A percentile compares a stretch with the other conserved stretches of the same genome.
Evolutionary conservation across 495 filamentous ascomycete genomes (phyloP).

Genomic region (Aspergillus homomorphus): DNA sequence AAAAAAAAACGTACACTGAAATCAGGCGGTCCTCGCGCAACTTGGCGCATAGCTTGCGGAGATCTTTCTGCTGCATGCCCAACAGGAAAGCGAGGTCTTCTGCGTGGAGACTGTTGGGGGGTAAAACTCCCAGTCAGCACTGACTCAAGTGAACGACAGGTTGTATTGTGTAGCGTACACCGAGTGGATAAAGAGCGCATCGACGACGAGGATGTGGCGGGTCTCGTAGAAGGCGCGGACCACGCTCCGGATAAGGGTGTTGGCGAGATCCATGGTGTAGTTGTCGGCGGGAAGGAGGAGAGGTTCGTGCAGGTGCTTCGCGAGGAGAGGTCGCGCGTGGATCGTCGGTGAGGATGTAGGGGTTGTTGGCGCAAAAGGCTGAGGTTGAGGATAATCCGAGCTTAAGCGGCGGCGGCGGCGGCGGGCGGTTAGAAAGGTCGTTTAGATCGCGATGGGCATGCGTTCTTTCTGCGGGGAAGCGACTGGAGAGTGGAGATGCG

Average conservation of each 20-base stretch:
- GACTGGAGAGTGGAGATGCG: neutral
- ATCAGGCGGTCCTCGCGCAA: conserved; percentile 84
- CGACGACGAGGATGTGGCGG: conserved; percentile 82
- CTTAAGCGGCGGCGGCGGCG: too few relatives aligned
- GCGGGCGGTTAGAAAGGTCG: neutral
- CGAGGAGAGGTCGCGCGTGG: neutral
- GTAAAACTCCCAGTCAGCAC: neutral
- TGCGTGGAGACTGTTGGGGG: conserved; percentile 63
- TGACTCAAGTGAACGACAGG: conserved; percentile 3
- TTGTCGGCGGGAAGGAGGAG: neutral
- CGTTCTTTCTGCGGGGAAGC: neutral
- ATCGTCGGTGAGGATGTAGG: neutral
- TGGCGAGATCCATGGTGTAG: conserved; percentile 72
- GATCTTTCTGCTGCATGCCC: conserved; percentile 80
- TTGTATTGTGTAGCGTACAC: conserved; percentile 51
- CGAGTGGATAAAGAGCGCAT: conserved; percentile 89
- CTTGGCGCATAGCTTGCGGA: conserved; percentile 80
- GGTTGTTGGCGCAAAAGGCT: neutral
- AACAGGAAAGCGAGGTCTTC: conserved; percentile 83
- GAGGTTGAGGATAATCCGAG: neutral
- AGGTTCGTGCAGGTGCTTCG: neutral
- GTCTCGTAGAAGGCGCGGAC: conserved; percentile 91
- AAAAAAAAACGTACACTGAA: conserved; percentile 56
- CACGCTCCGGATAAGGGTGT: conserved; percentile 81
- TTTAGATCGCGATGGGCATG: neutral